phyloP scores from a whole-genome alignment of 2,329 filamentous ascomycete genomes.

The Hysterium pulicare region DNA sequence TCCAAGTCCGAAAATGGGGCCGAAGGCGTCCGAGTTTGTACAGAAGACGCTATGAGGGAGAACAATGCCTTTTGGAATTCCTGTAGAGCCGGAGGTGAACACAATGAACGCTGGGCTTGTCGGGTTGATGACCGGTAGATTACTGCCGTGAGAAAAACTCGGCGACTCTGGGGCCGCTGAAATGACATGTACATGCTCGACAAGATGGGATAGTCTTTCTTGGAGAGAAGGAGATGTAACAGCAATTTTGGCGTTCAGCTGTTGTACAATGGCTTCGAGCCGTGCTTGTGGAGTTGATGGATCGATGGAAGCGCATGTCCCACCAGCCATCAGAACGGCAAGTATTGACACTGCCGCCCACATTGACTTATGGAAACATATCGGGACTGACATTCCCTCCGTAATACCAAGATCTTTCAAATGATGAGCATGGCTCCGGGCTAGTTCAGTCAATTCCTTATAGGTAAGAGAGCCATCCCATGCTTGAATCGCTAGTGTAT shows the following conservation, averaged over 20 bases:
- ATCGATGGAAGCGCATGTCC: slow-evolving; percentile 16
- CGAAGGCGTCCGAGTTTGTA: neutral
- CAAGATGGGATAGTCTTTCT: too few relatives aligned
- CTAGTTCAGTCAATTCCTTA: slow-evolving; percentile 20
- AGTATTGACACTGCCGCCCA: slow-evolving; percentile 35
- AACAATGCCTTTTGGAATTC: neutral
- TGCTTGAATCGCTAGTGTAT: slow-evolving; percentile 6
- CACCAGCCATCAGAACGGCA: slow-evolving; percentile 37
- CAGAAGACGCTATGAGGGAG: neutral
- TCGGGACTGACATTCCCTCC: slow-evolving; percentile 28
- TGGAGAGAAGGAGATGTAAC: too few relatives aligned
- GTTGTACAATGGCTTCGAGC: neutral
- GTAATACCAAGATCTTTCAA: slow-evolving; percentile 22
- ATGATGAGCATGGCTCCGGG: slow-evolving; percentile 19
- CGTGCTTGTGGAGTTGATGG: neutral
- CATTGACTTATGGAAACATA: slow-evolving; percentile 39
- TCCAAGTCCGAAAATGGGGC: neutral
- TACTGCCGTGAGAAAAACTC: too few relatives aligned
- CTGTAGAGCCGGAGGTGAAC: neutral
- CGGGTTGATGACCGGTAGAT: too few relatives aligned
- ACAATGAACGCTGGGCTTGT: too few relatives aligned
- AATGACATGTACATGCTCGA: too few relatives aligned
- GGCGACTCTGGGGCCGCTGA: too few relatives aligned
- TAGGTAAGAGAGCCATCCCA: slow-evolving; percentile 33
- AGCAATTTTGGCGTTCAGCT: neutral